These are phyloP conservation scores for Phytophthora sojae DNA, from an alignment of 352 stramenopile species.

Conservation along the genomic window DNA sequence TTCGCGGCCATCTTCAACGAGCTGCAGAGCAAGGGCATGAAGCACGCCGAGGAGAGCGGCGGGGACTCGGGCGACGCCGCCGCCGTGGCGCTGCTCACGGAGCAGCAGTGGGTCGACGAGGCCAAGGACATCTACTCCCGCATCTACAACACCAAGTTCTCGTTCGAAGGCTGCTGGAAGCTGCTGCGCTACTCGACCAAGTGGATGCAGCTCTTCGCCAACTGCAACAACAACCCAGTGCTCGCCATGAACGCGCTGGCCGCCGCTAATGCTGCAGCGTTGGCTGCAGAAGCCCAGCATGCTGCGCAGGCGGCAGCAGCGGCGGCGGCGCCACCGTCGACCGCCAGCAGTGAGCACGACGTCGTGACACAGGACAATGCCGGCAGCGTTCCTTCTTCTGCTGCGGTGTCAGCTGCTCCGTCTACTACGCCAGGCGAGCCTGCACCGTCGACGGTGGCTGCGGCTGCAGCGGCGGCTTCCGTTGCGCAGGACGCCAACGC, in stretches of 20 bases:
- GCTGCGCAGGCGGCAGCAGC: background rate
- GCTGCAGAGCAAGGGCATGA: constrained; percentile 43
- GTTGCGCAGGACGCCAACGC: constrained; percentile 7
- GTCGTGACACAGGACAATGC: constrained; percentile 2
- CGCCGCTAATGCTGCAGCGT: background rate
- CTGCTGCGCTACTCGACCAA: constrained; percentile 69
- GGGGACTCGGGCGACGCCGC: constrained; percentile 6
- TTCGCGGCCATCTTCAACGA: constrained; percentile 63
- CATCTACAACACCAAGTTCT: constrained; percentile 65
- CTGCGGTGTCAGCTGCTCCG: constrained; percentile 2
- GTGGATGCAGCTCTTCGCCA: constrained; percentile 73
- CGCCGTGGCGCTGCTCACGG: constrained; percentile 25
- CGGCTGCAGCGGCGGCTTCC: constrained; percentile 14
- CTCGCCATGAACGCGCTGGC: constrained; percentile 12
- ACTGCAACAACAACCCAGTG: constrained; percentile 37
- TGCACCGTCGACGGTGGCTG: constrained; percentile 8
- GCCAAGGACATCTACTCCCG: constrained; percentile 60
- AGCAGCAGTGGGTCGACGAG: constrained; percentile 65
- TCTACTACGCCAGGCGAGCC: background rate
- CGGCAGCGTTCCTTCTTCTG: background rate
- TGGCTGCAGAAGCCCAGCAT: constrained; percentile 6
- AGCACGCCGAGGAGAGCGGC: constrained; percentile 14
- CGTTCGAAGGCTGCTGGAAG: constrained; percentile 76
- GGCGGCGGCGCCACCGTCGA: background rate
- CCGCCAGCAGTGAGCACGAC: constrained; percentile 24